A percentile compares a stretch with the other conserved stretches of the same genome.
Conservation (phyloP, 176 grass and related monocot genomes). For the Ensete ventricosum region DNA sequence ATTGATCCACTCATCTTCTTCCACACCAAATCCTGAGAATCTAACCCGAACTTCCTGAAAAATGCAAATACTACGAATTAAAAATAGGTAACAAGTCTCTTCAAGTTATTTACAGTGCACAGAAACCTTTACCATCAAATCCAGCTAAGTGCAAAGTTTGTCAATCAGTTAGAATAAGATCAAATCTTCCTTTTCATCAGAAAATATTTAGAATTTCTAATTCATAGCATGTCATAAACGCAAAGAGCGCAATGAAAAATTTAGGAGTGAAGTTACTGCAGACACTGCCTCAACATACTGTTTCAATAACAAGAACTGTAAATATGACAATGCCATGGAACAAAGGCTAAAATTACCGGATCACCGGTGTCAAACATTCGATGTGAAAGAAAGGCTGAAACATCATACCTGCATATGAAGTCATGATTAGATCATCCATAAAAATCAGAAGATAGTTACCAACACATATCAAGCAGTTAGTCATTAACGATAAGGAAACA, state of each 20-base stretch:
- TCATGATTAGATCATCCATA: conserved; percentile 7
- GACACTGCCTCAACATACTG: too few relatives aligned
- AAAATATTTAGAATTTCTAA: background rate
- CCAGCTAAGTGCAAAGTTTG: background rate
- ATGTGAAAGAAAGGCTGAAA: conserved; percentile 59
- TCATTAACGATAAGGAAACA: background rate
- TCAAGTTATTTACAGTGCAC: background rate
- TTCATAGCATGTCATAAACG: background rate
- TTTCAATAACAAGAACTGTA: background rate
- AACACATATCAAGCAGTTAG: background rate
- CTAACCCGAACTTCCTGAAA: conserved; percentile 73
- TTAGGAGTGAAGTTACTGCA: background rate
- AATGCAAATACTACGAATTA: background rate
- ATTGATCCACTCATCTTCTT: conserved; percentile 86
- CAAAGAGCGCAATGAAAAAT: too few relatives aligned
- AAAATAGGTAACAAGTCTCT: background rate
- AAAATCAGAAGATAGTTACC: conserved; percentile 2
- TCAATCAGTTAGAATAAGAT: background rate
- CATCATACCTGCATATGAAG: conserved; percentile 65
- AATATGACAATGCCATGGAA: background rate
- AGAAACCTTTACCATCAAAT: background rate
- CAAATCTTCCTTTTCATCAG: background rate
- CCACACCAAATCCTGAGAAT: conserved; percentile 67
- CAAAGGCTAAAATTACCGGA: conserved; percentile 33
- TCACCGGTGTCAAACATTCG: conserved; percentile 55